Conservation (phyloP, 148 eudicot genomes). For the Chenopodium suecicum region DNA sequence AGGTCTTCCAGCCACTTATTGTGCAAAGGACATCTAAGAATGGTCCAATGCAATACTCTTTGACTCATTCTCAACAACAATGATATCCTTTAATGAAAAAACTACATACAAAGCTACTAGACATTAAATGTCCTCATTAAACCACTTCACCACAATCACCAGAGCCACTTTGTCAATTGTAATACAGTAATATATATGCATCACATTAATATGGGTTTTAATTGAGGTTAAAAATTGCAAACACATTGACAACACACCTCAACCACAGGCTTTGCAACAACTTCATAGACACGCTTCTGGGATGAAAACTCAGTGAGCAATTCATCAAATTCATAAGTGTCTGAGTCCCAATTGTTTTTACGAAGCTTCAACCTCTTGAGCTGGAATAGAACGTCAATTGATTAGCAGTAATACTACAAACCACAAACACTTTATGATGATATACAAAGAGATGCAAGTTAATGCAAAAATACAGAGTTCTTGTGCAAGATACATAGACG, state of each 20-base stretch:
- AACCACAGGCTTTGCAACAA: slow-evolving; percentile 98
- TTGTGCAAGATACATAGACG: not conserved
- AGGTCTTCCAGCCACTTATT: not conserved
- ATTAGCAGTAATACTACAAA: not conserved
- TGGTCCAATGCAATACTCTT: slow-evolving; percentile 3
- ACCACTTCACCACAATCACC: not conserved
- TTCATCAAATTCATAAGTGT: slow-evolving; percentile 96
- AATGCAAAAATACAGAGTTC: not conserved
- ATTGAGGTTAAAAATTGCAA: not conserved
- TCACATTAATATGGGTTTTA: not conserved
- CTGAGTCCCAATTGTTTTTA: slow-evolving; percentile 99
- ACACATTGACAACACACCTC: slow-evolving; percentile 57
- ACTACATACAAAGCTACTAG: not conserved
- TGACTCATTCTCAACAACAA: not conserved
- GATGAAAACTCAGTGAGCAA: slow-evolving; percentile 90
- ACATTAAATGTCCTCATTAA: not conserved
- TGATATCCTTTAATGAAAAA: not conserved
- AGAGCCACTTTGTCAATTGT: not conserved
- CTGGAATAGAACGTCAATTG: slow-evolving; percentile 39
- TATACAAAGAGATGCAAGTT: not conserved
- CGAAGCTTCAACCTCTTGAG: slow-evolving; percentile 92
- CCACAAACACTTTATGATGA: not conserved
- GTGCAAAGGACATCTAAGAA: not conserved
- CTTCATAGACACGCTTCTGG: slow-evolving; percentile 98
- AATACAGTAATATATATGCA: not conserved